A percentile compares a stretch with the other conserved stretches of the same genome.
Evolutionary conservation across 768 basidiomycete genomes (phyloP).

Genomic region (Phylloporus sp.): DNA sequence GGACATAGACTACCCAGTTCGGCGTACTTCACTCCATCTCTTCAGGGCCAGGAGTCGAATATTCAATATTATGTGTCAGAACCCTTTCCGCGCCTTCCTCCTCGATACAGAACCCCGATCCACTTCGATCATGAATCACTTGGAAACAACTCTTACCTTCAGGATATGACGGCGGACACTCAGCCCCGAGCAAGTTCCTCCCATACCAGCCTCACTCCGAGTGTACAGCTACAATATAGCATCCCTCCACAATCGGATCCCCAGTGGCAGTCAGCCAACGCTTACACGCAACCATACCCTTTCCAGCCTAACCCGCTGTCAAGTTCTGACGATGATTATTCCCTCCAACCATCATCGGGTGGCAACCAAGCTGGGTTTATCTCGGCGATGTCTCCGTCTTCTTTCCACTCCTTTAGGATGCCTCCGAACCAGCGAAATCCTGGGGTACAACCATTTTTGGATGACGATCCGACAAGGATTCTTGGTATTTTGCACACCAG

Average conservation of each 20-base stretch:
- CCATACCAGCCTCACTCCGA: background rate
- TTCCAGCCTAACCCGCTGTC: background rate
- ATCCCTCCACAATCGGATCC: background rate
- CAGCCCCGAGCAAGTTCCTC: background rate
- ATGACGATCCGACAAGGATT: background rate
- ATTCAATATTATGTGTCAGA: background rate
- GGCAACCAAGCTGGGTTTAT: slow-evolving; percentile 1
- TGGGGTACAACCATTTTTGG: background rate
- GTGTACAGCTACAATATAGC: slow-evolving; percentile 2
- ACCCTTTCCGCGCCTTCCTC: background rate
- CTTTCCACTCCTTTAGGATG: background rate
- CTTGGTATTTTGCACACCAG: background rate
- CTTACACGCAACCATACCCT: slow-evolving; percentile 1
- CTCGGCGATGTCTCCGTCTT: background rate
- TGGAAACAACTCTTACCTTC: background rate
- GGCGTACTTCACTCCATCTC: background rate
- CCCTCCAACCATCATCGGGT: slow-evolving; percentile 1
- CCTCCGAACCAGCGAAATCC: slow-evolving; percentile 1
- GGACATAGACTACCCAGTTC: background rate
- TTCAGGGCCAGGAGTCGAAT: background rate
- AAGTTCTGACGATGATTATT: background rate
- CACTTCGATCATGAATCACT: background rate
- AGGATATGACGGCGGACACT: background rate
- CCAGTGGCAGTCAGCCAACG: slow-evolving; percentile 6
- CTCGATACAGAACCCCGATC: background rate